Evolutionary conservation across 164 flowering plant species (phyloP).

Genomic region (Cinnamomum chago): DNA sequence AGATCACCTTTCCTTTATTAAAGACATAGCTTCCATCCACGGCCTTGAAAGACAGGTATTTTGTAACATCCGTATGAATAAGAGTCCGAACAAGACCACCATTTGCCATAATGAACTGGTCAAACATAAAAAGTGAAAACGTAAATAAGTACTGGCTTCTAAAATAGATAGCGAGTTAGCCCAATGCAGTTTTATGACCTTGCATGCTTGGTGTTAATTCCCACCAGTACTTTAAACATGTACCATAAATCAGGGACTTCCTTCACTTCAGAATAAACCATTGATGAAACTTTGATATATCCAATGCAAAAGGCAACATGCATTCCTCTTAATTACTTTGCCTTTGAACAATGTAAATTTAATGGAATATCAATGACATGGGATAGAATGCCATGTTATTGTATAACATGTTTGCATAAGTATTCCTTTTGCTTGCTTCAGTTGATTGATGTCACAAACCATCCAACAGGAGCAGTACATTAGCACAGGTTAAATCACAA

Average conservation of each 20-base stretch:
- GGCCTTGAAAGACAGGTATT: slow-evolving; percentile 79
- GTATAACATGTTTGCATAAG: too few species aligned
- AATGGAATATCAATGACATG: background rate
- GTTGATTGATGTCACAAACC: background rate
- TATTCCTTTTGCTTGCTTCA: background rate
- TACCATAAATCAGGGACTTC: background rate
- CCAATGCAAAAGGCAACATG: background rate
- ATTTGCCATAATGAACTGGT: slow-evolving; percentile 93
- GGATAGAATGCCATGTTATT: background rate
- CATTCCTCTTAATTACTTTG: background rate
- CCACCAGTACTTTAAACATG: background rate
- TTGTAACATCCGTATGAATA: slow-evolving; percentile 90
- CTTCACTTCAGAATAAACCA: too few species aligned
- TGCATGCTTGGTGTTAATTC: background rate
- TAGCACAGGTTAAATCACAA: too few species aligned
- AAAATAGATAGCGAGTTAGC: background rate
- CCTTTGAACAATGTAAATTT: too few species aligned
- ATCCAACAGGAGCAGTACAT: too few species aligned
- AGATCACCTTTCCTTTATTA: slow-evolving; percentile 78
- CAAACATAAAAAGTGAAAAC: slow-evolving; percentile 9
- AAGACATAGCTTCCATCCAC: slow-evolving; percentile 91
- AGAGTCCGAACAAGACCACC: slow-evolving; percentile 87
- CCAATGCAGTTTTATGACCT: background rate
- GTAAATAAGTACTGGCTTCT: background rate
- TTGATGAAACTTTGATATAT: background rate